Evolutionary conservation across 257 asterid species (phyloP), one percentile per base, ranked within the genome.

Genomic region (Scutellaria barbata): DNA sequence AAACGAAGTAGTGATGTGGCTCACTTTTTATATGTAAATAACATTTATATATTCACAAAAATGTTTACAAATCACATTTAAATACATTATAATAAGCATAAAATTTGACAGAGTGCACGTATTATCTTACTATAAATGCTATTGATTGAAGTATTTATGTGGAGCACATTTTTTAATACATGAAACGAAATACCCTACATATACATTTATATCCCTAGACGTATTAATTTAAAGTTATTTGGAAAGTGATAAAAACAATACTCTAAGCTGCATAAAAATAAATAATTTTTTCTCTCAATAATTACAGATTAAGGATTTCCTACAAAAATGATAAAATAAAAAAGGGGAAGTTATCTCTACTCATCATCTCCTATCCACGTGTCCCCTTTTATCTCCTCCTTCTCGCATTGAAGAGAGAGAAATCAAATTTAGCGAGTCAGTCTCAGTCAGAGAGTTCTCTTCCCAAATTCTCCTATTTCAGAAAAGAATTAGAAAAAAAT

Each of bases 281-380:
- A 25, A 3, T 18, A 35, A 62, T 47, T 10, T 33, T 59, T 43
- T 6, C 2, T 39, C 7, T 5, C 25, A 9, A 37, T 50, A 39
- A 72, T 60, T 37, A 63, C 51, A n/a, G n/a, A n/a, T n/a, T n/a
- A n/a, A 43, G 14, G 1, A 63, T 14, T 4, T 46, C 12, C 17
- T 0, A 8, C 3, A n/a, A 35, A 6, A 14, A 13, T 48, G 46
- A 18, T n/a, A 12, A 42, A 20, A 7, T 69, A 48, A 48, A 13
- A 66, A 66, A 14, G n/a, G 53, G 66, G 4, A 42, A 66, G 40
- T 77, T 52, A 52, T 60, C 72, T 67, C 48, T 65, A 72, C 67
- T 77, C 77, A 69, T 68, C 72, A 50, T 52, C 77, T 16, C 8
- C 9, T 14, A 63, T 73, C 57, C 84, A 82, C 84, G 86, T 76